Evolutionary conservation across 169 alveolate genomes (phyloP), one percentile per base, ranked within the genome.

Genomic region (Plasmodium malariae): DNA sequence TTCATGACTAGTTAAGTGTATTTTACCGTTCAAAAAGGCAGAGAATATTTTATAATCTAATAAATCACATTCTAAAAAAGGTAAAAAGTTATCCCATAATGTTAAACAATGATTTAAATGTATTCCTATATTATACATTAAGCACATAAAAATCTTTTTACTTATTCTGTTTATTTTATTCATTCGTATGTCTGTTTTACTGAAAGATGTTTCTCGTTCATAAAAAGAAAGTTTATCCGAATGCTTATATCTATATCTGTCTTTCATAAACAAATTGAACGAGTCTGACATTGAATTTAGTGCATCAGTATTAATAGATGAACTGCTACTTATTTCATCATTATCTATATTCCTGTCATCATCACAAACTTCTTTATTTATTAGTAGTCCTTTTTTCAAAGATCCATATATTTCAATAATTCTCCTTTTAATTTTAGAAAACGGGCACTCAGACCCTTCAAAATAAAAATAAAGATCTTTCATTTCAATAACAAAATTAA

Each of bases 371-470:
- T 86, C 87, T 7, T 63, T 40, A 63, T 57, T 69, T 28, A 86
- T 54, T 54, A 86, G 1, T 24, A 86, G 1, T 17, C 76, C 87
- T 3, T 32, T 68, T 70, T 86, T 86, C 26, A 86, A 17, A 4
- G 87, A 57, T 28, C 92, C 92, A 72, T 86, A 86, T 30, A 86
- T 86, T 62, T 86, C 92, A 48, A 86, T 62, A 36, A 86, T 86
- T 70, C 92, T 86, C 63, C 92, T 57, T 70, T 86, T 86, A 19
- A 86, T 86, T 86, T 86, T 86, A 0, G 92, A 69, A 59, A 69
- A 71, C 1, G 92, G 78, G 49, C 92, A 86, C 24, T 86, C 87
- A 0, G 17, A 70, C 0, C 92, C 92, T 72, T 86, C 92, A 51
- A 86, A 86, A 51, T 86, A 86, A 19, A 59, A 86, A 49, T 86